Conservation (phyloP, 2,329 filamentous ascomycete species). For the Furcasterigmium furcatum region DNA sequence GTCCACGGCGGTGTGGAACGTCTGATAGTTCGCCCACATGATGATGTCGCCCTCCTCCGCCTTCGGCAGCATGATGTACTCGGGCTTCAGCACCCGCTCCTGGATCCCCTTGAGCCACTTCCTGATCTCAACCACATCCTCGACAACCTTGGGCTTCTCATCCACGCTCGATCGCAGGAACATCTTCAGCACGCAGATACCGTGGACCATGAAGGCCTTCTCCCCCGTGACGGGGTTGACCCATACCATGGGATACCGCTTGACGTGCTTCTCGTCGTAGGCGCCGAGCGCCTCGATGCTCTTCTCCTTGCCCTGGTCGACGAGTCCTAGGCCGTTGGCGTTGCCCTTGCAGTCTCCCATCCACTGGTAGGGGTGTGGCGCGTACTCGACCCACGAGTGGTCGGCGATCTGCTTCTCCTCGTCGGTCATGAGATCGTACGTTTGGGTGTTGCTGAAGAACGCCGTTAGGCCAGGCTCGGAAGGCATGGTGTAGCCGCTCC, state of each 20-base stretch:
- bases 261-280: constrained; percentile 30
- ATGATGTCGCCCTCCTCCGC: constrained; percentile 38
- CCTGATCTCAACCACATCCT: constrained; percentile 33
- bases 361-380: constrained; percentile 40
- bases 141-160: constrained; percentile 28
- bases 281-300: constrained; percentile 29
- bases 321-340: constrained; percentile 35
- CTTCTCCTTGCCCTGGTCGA: constrained; percentile 31
- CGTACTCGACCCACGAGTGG: constrained; percentile 42
- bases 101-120: constrained; percentile 30
- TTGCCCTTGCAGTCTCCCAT: constrained; percentile 35
- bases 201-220: constrained; percentile 39
- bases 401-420: constrained; percentile 37
- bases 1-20: constrained; percentile 39
- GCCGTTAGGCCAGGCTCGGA: constrained; percentile 37
- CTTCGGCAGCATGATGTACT: constrained; percentile 35
- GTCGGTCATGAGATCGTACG: constrained; percentile 34
- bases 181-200: constrained; percentile 32
- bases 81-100: constrained; percentile 33
- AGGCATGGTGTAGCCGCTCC: constrained; percentile 33
- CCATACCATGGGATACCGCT: constrained; percentile 44
- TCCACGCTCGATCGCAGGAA: constrained; percentile 28
- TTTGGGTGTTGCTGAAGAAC: constrained; percentile 37
- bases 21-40: constrained; percentile 39
- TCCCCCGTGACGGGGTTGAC: constrained; percentile 37